Evolutionary conservation across 2,329 filamentous ascomycete species (phyloP), one percentile per base, ranked within the genome.

Genomic region (Stenocarpella maydis): DNA sequence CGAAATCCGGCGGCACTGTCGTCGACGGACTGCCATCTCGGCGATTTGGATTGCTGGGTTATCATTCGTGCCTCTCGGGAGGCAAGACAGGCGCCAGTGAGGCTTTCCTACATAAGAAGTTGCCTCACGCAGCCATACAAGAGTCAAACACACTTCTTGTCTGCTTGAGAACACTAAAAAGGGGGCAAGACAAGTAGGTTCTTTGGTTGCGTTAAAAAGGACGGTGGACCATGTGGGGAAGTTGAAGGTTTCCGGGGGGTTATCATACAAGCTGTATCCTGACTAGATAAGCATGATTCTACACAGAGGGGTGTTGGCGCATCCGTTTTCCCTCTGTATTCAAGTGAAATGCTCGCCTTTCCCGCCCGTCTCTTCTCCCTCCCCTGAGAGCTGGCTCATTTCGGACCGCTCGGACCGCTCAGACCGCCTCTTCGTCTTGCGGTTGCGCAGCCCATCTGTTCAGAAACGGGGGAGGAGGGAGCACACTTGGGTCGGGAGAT

Each of bases 201-300:
- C 6, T 24, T 15, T 39, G 24, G 39, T 31, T 4, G 49, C 39
- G 26, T 34, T 53, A 19, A 41, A n/a, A 31, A 19, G 31, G 19
- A 58, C 17, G 43, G 52, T 60, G 52, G 41, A 50, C n/a, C 8
- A 67, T 58, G 31, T 58, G 43, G 41, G 6, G 28, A n/a, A 15
- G 17, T 6, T 37, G 43, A 31, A 49, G 34, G 21, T 28, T 53
- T n/a, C 34, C 45, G 43, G 24, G 58, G 31, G 65, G 28, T 58
- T 31, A 21, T n/a, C 21, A 19, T 31, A 50, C 52, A 49, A n/a
- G n/a, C n/a, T n/a, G n/a, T n/a, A n/a, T n/a, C n/a, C n/a, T n/a
- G n/a, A n/a, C n/a, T n/a, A n/a, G n/a, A n/a, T n/a, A n/a, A n/a
- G n/a, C n/a, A n/a, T n/a, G n/a, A n/a, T n/a, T n/a, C n/a, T n/a